Evolutionary conservation across 805 yeast genomes (phyloP), one percentile per base, ranked within the genome.

Genomic region (Kluyveromyces starmeri): DNA sequence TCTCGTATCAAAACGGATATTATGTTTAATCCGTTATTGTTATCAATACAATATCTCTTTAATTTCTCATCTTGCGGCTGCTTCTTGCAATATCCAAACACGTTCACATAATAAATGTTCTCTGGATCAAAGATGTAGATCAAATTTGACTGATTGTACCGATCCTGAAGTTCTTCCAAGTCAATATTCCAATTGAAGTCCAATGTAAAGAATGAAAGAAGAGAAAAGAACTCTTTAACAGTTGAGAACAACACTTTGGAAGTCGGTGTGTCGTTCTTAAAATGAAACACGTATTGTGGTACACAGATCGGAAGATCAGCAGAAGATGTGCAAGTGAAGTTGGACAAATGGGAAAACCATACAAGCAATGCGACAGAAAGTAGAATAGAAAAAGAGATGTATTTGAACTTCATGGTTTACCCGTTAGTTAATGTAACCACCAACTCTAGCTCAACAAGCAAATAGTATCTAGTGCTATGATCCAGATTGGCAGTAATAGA

Each of bases 41-140:
- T 49, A 1, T 28, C 34, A 7, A 38, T 40, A 27, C 61, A 55
- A 27, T 52, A 50, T 9, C 28, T 32, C 12, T 42, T 41, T 15
- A 32, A 21, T 20, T 37, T 35, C 12, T 33, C 4, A 6, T 22
- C 29, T 10, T 26, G 13, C 4, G 23, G 13, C 16, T 36, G 40
- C 7, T 39, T 37, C 30, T 55, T 55, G 37, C 61, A 55, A 36
- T 41, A 53, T 2, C 61, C 58, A 19, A 47, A 42, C 33, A 41
- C 39, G 34, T 55, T 55, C 2, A 53, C 48, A 12, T 42, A 41
- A 30, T 43, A 55, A 1, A 27, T 25, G 18, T 47, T 49, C 7
- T 40, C 40, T 4, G 46, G 23, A 16, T 48, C 36, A 17, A 53
- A 50, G 1, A 54, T 47, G 24, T 51, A 45, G 4, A 53, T 47